A percentile compares a stretch with the other conserved stretches of the same genome.
Conservation (phyloP, 306 rosid genomes). For the Neltuma alba region DNA sequence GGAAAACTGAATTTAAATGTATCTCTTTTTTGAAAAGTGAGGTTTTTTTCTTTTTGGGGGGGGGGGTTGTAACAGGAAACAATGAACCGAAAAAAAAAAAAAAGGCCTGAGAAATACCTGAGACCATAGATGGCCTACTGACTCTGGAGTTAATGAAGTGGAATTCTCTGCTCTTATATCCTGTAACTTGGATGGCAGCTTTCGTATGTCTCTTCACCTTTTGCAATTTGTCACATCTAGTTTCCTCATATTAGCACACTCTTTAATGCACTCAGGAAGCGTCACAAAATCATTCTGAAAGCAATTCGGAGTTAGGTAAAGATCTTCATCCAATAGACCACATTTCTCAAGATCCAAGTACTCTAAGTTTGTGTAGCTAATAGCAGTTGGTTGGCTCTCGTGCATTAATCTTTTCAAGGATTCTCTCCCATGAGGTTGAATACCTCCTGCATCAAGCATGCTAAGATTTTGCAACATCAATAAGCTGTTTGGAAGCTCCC, state of each 20-base stretch:
- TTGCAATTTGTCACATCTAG: not conserved
- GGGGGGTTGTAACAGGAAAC: too few species aligned
- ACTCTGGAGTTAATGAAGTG: not conserved
- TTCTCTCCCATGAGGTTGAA: not conserved
- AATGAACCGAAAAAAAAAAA: too few species aligned
- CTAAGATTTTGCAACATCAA: not conserved
- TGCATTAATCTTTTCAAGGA: not conserved
- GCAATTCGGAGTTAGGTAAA: not conserved
- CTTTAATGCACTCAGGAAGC: not conserved
- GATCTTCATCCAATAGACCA: not conserved
- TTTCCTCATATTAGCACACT: not conserved
- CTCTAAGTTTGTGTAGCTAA: not conserved
- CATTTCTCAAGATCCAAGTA: not conserved
- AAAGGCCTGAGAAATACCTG: conserved; percentile 22
- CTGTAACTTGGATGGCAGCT: not conserved
- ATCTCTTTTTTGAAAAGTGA: too few species aligned
- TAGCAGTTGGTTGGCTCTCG: not conserved
- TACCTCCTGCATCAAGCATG: not conserved
- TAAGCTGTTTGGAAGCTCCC: conserved; percentile 14
- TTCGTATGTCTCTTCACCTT: not conserved
- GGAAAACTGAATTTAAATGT: too few species aligned
- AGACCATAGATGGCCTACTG: conserved; percentile 22
- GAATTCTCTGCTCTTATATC: not conserved
- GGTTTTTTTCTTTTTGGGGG: too few species aligned
- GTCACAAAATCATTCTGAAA: not conserved